Conservation (phyloP, 2,329 filamentous ascomycete genomes). For the Orbilia javanica region DNA sequence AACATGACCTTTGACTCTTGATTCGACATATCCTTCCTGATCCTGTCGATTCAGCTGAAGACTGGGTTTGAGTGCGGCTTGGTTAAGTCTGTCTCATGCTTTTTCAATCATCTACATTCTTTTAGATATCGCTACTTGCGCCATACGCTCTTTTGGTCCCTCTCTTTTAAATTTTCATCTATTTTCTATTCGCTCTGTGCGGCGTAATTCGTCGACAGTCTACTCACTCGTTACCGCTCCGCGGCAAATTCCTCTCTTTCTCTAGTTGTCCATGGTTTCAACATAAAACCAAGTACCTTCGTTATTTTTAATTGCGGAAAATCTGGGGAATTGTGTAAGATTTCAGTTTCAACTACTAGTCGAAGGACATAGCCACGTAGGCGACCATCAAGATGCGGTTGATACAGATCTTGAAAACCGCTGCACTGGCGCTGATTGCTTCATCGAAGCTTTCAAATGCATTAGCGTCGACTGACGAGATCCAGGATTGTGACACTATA, state of each 20-base stretch:
- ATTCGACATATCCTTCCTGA: slow-evolving; percentile 17
- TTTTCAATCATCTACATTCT: slow-evolving; percentile 18
- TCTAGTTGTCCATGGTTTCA: background rate
- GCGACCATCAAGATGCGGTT: slow-evolving; percentile 24
- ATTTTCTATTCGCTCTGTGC: background rate
- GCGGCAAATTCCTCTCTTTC: background rate
- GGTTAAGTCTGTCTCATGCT: slow-evolving; percentile 2
- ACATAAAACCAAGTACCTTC: background rate
- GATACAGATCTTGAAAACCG: background rate
- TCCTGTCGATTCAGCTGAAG: slow-evolving; percentile 29
- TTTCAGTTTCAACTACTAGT: background rate
- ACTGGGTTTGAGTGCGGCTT: background rate
- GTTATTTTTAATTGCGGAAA: background rate
- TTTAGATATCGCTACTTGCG: slow-evolving; percentile 5
- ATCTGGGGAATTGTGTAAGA: background rate
- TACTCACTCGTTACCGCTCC: background rate
- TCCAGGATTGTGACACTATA: slow-evolving; percentile 62
- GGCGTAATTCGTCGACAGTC: background rate
- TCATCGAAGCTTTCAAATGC: slow-evolving; percentile 10
- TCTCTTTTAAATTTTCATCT: background rate
- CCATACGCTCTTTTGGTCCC: slow-evolving; percentile 15
- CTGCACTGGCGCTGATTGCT: background rate
- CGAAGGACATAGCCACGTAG: background rate
- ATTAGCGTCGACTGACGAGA: slow-evolving; percentile 60
- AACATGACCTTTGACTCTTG: background rate